Percentiles rank a stretch among this genome's conserved stretches.
phyloP scores from a whole-genome alignment of 805 yeast species.

The Candida oleophila region DNA sequence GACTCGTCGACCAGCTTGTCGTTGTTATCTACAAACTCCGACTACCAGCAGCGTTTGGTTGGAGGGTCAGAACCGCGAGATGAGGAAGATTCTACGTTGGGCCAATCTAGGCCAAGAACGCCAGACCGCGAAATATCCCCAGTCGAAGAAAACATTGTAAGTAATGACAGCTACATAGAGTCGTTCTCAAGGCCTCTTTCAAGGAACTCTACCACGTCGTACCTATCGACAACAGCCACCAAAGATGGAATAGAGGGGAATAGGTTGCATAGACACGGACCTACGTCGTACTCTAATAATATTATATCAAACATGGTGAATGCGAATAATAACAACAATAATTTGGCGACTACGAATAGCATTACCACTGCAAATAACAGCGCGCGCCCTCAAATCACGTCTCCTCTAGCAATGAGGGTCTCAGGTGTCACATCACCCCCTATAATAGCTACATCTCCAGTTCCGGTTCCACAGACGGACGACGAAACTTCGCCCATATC shows the following conservation, averaged over 20 bases:
- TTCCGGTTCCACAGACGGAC: not conserved
- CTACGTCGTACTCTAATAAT: slow-evolving; percentile 33
- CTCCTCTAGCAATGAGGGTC: not conserved
- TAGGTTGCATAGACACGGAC: slow-evolving; percentile 45
- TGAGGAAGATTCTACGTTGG: not conserved
- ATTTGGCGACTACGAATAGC: slow-evolving; percentile 2
- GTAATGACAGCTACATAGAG: slow-evolving; percentile 11
- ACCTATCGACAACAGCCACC: slow-evolving; percentile 70
- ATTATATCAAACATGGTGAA: slow-evolving; percentile 28
- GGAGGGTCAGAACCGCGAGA: not conserved
- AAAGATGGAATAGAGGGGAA: slow-evolving; percentile 74
- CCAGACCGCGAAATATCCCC: not conserved
- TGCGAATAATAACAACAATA: not conserved
- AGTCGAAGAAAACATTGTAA: not conserved
- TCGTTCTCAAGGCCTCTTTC: slow-evolving; percentile 55
- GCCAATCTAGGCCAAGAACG: slow-evolving; percentile 3
- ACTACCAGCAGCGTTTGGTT: slow-evolving; percentile 18
- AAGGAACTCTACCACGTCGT: slow-evolving; percentile 61
- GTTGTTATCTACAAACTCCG: slow-evolving; percentile 24
- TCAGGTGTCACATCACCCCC: not conserved
- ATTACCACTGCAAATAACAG: not conserved
- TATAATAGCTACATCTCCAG: not conserved
- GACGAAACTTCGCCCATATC: not conserved
- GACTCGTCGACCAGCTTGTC: slow-evolving; percentile 21
- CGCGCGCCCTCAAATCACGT: not conserved